Base-by-base conservation (phyloP, 225 moss, liverwort and hornwort species). In the Marchantia polymorpha region DNA sequence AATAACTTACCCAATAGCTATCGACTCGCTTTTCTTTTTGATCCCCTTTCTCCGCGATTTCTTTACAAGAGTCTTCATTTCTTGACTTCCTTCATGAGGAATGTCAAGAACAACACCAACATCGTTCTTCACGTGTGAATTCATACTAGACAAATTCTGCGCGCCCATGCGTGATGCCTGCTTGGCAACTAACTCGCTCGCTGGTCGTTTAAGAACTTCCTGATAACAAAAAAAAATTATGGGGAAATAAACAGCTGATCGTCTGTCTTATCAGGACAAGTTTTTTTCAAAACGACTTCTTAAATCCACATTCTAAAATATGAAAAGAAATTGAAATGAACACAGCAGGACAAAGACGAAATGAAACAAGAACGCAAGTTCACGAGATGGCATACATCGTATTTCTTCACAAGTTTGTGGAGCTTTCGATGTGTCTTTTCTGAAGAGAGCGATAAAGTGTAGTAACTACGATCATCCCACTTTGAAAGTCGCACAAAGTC, bases 401-500 rank as follows among this genome's bases (percentile, higher is more conserved):
- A 94, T 83, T 89, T 94, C n/a, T 89, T 91, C 72, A 94, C 88
- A 65, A 94, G 78, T 81, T 94, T 97, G 83, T 97, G 96, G 50
- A 97, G 93, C 82, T 94, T 93, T 64, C 94, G 91, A 84, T 94
- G 96, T 26, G 94, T 89, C 84, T 97, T 94, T 81, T 97, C 96
- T 60, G 93, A 91, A 56, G 96, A 97, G 49, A 88, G 72, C 26
- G 96, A 84, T 47, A 94, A 77, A 9, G 94, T 93, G 76, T 93
- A 93, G 81, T 93, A 89, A 77, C 94, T 94, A 65, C 96, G 94
- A 82, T 97, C 94, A 84, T 97, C 96, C 96, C 96, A 97, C 77
- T 92, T 97, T 17, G 93, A 89, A 67, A 94, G 82, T 69, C 90
- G 91, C 67, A 89, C 94, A 83, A 94, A 90, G 46, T 91, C 92